phyloP scores from a whole-genome alignment of 2,329 filamentous ascomycete species.

The Colletotrichum sp. region DNA sequence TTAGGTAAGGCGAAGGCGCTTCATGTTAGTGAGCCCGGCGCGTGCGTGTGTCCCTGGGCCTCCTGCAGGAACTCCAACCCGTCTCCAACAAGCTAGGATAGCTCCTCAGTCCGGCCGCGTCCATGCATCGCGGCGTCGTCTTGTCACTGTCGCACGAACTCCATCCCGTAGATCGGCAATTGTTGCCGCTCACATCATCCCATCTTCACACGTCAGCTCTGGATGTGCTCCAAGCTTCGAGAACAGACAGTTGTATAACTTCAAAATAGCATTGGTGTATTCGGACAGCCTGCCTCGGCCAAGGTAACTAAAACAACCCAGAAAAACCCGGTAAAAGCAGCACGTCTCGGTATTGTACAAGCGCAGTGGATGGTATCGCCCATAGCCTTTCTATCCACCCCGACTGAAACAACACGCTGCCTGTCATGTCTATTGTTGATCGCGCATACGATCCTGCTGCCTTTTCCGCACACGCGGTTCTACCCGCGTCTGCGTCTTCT shows the following conservation, averaged over 20 bases:
- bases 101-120: background rate
- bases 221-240: background rate
- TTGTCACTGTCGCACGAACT: background rate
- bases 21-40: background rate
- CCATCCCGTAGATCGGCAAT: background rate
- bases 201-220: background rate
- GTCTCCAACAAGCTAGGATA: background rate
- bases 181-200: background rate
- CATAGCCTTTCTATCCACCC: conserved; percentile 22
- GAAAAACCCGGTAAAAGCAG: conserved; percentile 22
- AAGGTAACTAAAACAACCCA: conserved; percentile 22
- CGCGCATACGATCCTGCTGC: conserved; percentile 15
- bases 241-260: background rate
- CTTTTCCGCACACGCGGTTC: conserved; percentile 8
- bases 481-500: background rate
- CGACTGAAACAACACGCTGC: conserved; percentile 24
- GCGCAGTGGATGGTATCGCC: conserved; percentile 24
- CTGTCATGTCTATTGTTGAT: conserved; percentile 19
- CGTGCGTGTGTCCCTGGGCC: background rate
- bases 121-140: background rate
- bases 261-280: conserved; percentile 19
- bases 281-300: conserved; percentile 14
- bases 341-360: conserved; percentile 24
- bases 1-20: background rate
- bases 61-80: conserved; percentile 6